phyloP scores from a whole-genome alignment of 257 asterid species.

The Rauvolfia tetraphylla region DNA sequence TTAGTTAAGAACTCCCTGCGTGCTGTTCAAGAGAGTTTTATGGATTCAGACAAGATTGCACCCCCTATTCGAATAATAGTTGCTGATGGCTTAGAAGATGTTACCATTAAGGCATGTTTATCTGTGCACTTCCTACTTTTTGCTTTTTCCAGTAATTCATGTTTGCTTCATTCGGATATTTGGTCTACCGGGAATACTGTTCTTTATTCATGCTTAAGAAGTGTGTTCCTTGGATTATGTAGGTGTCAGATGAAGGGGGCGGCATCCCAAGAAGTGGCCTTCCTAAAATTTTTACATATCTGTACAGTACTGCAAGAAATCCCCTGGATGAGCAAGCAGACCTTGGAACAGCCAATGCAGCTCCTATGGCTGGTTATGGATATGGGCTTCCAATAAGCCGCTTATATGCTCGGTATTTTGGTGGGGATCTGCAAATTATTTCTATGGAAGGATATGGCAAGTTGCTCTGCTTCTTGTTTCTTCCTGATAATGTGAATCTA shows the following conservation, averaged over 20 bases:
- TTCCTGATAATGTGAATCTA: neutral
- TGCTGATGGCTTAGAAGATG: conserved; percentile 97
- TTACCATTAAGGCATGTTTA: conserved; percentile 73
- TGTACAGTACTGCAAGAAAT: conserved; percentile 82
- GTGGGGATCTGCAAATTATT: conserved; percentile 90
- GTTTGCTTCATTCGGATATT: neutral
- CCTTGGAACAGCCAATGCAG: conserved; percentile 47
- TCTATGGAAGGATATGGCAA: conserved; percentile 99
- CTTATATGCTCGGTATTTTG: conserved; percentile 85
- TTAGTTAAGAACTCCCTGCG: conserved; percentile 93
- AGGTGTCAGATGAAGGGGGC: conserved; percentile 99
- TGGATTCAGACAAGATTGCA: conserved; percentile 77
- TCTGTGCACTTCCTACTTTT: conserved; percentile 5
- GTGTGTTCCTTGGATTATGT: conserved; percentile 2
- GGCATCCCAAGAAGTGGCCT: conserved; percentile 94
- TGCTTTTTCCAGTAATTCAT: neutral
- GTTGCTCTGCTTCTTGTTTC: conserved; percentile 5
- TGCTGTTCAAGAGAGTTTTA: conserved; percentile 82
- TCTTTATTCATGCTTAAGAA: conserved; percentile 4
- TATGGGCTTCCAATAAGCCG: conserved; percentile 96
- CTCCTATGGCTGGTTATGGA: conserved; percentile 93
- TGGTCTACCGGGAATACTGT: neutral
- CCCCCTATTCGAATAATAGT: conserved; percentile 88
- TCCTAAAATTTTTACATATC: conserved; percentile 78
- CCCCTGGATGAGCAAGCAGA: conserved; percentile 68